Evolutionary conservation across 2,329 filamentous ascomycete genomes (phyloP).

Genomic region (Neonectria faginata): DNA sequence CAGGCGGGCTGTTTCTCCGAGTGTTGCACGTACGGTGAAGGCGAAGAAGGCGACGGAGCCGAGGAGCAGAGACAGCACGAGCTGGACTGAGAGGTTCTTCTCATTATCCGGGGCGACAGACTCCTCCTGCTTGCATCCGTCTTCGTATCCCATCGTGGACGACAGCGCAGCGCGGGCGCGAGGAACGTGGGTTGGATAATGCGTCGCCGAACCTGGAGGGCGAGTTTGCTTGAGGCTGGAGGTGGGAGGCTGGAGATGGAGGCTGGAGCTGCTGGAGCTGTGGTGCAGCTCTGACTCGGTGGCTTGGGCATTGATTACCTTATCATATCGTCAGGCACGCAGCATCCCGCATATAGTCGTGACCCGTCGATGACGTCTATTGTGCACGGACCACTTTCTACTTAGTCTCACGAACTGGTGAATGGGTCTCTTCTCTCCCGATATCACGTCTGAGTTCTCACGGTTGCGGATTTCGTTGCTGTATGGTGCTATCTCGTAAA

Average conservation of each 20-base stretch:
- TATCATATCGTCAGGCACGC: constrained; percentile 14
- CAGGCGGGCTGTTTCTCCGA: not conserved
- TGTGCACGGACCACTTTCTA: constrained; percentile 16
- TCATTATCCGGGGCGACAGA: constrained; percentile 42
- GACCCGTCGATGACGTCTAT: constrained; percentile 23
- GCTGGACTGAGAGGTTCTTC: constrained; percentile 71
- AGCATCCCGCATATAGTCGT: not conserved
- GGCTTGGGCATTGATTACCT: constrained; percentile 19
- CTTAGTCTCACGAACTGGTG: not conserved
- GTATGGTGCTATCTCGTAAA: too few relatives aligned
- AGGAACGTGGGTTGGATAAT: constrained; percentile 7
- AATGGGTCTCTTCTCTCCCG: not conserved
- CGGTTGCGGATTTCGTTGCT: not conserved
- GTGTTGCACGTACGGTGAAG: constrained; percentile 73
- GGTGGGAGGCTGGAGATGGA: constrained; percentile 1
- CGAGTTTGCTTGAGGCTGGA: not conserved
- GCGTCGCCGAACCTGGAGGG: not conserved
- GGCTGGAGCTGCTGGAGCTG: constrained; percentile 12
- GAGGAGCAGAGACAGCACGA: constrained; percentile 77
- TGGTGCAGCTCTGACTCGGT: not conserved
- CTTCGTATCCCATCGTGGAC: constrained; percentile 17
- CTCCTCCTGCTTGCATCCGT: constrained; percentile 39
- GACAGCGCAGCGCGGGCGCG: constrained; percentile 10
- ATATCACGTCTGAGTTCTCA: not conserved
- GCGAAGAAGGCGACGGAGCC: constrained; percentile 78